A percentile compares a stretch with the other conserved stretches of the same genome.
Conservation (phyloP, 179 eudicot genomes). For the Sideroxylon spinosum region DNA sequence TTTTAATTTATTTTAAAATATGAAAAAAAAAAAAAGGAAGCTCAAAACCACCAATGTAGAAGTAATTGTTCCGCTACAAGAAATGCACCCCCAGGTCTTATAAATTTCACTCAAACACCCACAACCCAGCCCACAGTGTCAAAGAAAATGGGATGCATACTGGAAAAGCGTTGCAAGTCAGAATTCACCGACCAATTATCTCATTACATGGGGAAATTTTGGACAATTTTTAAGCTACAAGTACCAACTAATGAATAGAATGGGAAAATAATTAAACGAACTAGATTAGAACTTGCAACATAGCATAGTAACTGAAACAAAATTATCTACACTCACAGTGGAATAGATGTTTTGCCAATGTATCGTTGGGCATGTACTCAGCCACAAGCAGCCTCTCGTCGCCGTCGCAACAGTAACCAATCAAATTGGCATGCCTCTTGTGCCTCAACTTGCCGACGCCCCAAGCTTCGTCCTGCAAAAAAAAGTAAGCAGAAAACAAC, state of each 20-base stretch:
- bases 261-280: neutral
- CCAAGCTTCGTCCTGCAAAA: conserved; percentile 69
- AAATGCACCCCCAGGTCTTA: neutral
- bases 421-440: conserved; percentile 69
- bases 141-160: neutral
- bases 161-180: neutral
- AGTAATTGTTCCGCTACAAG: neutral
- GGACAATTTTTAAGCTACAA: neutral
- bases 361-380: conserved; percentile 76
- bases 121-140: neutral
- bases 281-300: neutral
- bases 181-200: neutral
- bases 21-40: neutral
- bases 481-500: conserved; percentile 12
- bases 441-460: conserved; percentile 80
- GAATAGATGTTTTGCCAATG: conserved; percentile 78
- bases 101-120: neutral
- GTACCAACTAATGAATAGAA: neutral
- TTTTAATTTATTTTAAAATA: too few relatives aligned
- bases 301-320: neutral
- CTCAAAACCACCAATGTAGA: neutral
- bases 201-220: neutral
- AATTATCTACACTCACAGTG: conserved; percentile 46
- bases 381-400: conserved; percentile 86
- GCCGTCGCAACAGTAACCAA: conserved; percentile 84